Evolutionary conservation across 352 stramenopile species (phyloP).

Genomic region (Phytophthora megakarya): DNA sequence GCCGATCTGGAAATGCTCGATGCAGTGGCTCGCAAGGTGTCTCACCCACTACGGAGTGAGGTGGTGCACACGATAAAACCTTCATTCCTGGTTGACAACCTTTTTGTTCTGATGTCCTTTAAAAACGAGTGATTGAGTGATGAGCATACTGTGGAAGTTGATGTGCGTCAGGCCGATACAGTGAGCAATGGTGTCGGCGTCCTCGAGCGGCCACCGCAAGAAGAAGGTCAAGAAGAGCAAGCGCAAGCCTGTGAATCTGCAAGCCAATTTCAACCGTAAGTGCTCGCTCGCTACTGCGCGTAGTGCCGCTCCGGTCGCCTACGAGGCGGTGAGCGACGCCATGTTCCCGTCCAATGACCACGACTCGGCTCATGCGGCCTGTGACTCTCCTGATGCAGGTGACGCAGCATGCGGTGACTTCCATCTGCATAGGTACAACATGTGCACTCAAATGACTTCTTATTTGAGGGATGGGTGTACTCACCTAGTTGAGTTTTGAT

Average conservation of each 20-base stretch:
- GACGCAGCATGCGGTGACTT: constrained; percentile 70
- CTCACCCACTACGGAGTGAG: constrained; percentile 17
- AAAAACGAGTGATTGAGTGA: too few relatives aligned
- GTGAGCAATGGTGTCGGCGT: constrained; percentile 71
- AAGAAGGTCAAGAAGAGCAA: constrained; percentile 83
- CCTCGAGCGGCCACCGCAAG: constrained; percentile 46
- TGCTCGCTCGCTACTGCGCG: constrained; percentile 36
- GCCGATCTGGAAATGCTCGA: constrained; percentile 22
- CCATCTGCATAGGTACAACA: constrained; percentile 71
- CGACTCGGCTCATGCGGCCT: constrained; percentile 31
- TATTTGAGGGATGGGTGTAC: constrained; percentile 2
- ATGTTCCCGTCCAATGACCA: constrained; percentile 82
- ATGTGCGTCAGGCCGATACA: too few relatives aligned
- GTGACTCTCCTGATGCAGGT: constrained; percentile 58
- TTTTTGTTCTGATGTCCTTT: not conserved
- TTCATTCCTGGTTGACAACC: constrained; percentile 26
- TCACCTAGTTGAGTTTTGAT: not conserved
- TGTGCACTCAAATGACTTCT: constrained; percentile 3
- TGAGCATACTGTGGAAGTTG: constrained; percentile 12
- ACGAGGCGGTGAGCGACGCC: constrained; percentile 56
- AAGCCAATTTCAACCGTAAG: constrained; percentile 88
- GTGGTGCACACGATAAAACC: constrained; percentile 2
- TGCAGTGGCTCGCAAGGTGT: constrained; percentile 29
- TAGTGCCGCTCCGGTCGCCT: constrained; percentile 4
- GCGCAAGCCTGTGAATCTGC: constrained; percentile 84